Conservation (phyloP, 2,329 filamentous ascomycete species). For the Hypoxylon sp. region DNA sequence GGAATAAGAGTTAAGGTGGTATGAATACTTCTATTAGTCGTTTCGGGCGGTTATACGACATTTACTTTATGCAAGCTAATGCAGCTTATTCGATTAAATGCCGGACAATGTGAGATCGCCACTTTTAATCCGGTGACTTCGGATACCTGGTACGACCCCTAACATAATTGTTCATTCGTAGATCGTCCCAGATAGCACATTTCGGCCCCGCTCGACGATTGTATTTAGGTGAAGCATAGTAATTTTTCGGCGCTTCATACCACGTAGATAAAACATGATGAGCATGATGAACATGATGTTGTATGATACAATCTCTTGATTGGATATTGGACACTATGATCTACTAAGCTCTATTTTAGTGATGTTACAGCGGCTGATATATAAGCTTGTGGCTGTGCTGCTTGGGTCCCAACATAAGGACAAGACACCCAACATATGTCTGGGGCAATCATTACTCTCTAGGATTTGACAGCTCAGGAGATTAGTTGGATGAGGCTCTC, state of each 20-base stretch:
- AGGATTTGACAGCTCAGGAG: background rate
- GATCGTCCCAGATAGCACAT: background rate
- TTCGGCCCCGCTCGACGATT: background rate
- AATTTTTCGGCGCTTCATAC: background rate
- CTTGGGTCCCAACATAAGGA: background rate
- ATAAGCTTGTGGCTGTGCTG: slow-evolving; percentile 12
- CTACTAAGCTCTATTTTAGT: slow-evolving; percentile 10
- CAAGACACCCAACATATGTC: background rate
- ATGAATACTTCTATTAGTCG: slow-evolving; percentile 1
- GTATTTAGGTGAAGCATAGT: slow-evolving; percentile 1
- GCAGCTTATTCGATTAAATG: slow-evolving; percentile 14
- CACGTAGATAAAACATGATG: background rate
- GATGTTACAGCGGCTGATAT: slow-evolving; percentile 21
- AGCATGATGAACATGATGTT: background rate
- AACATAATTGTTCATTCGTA: background rate
- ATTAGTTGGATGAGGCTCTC: background rate
- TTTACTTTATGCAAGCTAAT: slow-evolving; percentile 5
- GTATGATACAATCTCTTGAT: background rate
- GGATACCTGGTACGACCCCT: slow-evolving; percentile 1
- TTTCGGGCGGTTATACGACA: slow-evolving; percentile 15
- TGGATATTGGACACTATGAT: background rate
- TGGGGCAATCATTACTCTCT: slow-evolving; percentile 1
- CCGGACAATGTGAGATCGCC: slow-evolving; percentile 10
- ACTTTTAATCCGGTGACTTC: background rate
- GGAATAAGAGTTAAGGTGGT: background rate